Base-by-base conservation (phyloP, 2,329 filamentous ascomycete genomes). In the Cladosporium sp. region DNA sequence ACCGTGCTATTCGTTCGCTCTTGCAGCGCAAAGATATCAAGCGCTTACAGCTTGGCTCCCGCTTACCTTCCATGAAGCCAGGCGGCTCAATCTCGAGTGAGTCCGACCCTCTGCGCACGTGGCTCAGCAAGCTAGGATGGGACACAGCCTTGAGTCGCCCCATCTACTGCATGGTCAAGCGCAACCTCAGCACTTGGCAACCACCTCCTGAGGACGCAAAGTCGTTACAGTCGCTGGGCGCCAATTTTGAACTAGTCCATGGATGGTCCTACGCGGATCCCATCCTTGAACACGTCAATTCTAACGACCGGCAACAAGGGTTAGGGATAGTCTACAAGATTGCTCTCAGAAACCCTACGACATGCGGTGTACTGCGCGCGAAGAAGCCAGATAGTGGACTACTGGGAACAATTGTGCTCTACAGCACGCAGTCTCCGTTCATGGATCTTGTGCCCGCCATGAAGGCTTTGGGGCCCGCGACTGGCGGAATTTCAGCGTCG, bases 51-150 rank as follows among this genome's bases (percentile, higher is more conserved):
- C 85, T 97, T 0, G 94, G 93, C 0, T 88, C 88, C 49, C 85
- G 89, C 1, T 87, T 96, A 40, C 93, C 93, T 0, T 91, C 89
- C n/a, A 87, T 96, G 28, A 97, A 93, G 72, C 86, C 91, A 0
- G 94, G 93, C 0, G 90, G 97, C 11, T 93, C 93, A 0, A 88
- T 84, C 53, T 80, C 81, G 2, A 79, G 83, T 5, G 87, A 89
- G 71, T 81, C 85, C n/a, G 88, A 87, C 74, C 82, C 83, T 57
- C 77, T 88, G 23, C 83, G 87, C n/a, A 85, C 86, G 53, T 98
- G 93, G 93, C 97, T 97, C 76, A 87, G 89, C 21, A 91, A 89
- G 69, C 85, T 93, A 55, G 93, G 93, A 16, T 97, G 93, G 93
- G 93, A 96, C 72, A 89, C 85, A 3, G 83, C 86, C 0, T 80